Base-by-base conservation (phyloP, 2,329 filamentous ascomycete genomes). In the Raffaelea arxii region DNA sequence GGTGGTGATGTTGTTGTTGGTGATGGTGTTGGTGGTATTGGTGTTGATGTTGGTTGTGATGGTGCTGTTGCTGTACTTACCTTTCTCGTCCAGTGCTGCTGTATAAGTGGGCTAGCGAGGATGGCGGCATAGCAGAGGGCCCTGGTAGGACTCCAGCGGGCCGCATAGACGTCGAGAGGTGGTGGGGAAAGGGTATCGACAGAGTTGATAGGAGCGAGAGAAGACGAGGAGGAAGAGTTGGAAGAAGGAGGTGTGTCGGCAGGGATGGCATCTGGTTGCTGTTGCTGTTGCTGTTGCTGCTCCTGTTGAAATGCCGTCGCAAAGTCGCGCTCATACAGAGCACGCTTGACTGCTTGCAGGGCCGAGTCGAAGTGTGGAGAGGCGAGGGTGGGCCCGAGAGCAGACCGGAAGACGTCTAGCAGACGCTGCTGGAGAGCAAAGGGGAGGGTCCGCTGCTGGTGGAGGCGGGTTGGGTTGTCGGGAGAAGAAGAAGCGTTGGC, bases 251-350 rank as follows among this genome's bases (percentile, higher is more conserved):
- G n/a, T n/a, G n/a, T n/a, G n/a, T n/a, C n/a, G n/a, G n/a, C n/a
- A n/a, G n/a, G 23, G 21, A 16, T 25, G 10, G n/a, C 38, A n/a
- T 41, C 38, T 11, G 30, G 12, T 4, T 11, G 21, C 1, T 11
- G 14, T 21, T 3, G 24, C 2, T 27, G 18, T 10, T 9, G 27
- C 16, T 9, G 32, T 36, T 36, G 32, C 32, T 36, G 32, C 6
- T 36, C 19, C 14, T 72, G 72, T 1, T 80, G 80, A 65, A 97
- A 98, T 0, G 91, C 91, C 16, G 71, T 67, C 12, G 73, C 72
- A 64, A 97, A 97, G 61, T 97, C 86, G 25, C 92, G 79, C 49
- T 85, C 81, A 62, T 84, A 97, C 9, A 98, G 72, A 53, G 91
- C 86, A 7, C 80, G 74, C 64, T 97, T 98, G 51, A 97, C 78